These are phyloP conservation scores for Xylaria intraflava DNA, from an alignment of 495 filamentous ascomycete genomes.

Conservation along the genomic window DNA sequence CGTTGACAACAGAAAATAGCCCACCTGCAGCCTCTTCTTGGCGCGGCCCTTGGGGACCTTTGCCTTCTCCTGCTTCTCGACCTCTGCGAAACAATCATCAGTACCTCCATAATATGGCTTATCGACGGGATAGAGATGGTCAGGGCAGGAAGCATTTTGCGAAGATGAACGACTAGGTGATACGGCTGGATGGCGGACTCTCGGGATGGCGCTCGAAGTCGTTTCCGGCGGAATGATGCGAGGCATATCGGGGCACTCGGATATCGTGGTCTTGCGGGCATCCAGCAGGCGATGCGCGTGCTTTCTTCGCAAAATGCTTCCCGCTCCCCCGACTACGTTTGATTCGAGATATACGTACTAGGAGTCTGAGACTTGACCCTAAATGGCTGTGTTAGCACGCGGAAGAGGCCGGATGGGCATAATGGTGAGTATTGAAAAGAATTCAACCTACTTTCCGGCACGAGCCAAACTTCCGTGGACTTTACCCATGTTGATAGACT, in stretches of 20 bases:
- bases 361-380: conserved; percentile 48
- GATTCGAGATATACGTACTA: conserved; percentile 11
- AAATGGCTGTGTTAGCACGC: background rate
- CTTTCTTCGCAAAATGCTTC: background rate
- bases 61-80: conserved; percentile 86
- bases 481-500: conserved; percentile 66
- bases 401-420: background rate
- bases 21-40: conserved; percentile 68
- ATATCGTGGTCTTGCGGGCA: background rate
- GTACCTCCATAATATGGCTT: background rate
- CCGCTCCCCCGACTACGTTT: background rate
- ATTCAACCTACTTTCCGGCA: conserved; percentile 55
- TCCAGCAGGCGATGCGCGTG: background rate
- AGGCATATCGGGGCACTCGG: background rate
- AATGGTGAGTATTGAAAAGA: background rate
- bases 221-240: background rate
- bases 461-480: conserved; percentile 90
- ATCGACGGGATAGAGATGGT: background rate
- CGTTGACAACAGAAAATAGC: background rate
- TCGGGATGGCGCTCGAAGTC: background rate
- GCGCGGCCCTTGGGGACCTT: conserved; percentile 96
- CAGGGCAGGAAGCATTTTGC: background rate
- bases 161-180: conserved; percentile 8
- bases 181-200: background rate
- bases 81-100: conserved; percentile 37